Conservation (phyloP, 108 stramenopile species). For the Thalassiosira profunda region DNA sequence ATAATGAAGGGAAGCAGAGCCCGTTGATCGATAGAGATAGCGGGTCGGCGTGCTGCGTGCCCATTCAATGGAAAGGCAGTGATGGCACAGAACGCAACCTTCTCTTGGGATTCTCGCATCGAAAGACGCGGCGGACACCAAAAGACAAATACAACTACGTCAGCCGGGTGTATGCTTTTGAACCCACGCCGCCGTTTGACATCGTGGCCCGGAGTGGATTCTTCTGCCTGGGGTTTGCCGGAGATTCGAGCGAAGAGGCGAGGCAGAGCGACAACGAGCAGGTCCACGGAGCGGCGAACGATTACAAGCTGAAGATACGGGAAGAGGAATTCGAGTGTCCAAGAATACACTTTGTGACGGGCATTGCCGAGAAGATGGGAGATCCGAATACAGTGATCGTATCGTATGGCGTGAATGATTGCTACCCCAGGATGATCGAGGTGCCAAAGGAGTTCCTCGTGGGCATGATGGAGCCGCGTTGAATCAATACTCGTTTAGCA, state of each 20-base stretch:
- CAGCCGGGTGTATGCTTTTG: constrained; percentile 38
- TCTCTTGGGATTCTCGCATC: constrained; percentile 45
- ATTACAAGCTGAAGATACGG: constrained; percentile 31
- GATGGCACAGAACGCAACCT: constrained; percentile 9
- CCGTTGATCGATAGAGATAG: constrained; percentile 32
- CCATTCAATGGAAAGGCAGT: constrained; percentile 26
- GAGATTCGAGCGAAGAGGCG: constrained; percentile 1
- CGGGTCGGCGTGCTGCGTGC: constrained; percentile 52
- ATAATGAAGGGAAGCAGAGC: background rate
- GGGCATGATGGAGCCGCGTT: constrained; percentile 25
- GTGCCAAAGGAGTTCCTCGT: constrained; percentile 41
- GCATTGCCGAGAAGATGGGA: constrained; percentile 43
- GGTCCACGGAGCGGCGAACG: constrained; percentile 23
- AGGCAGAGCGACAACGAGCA: constrained; percentile 36
- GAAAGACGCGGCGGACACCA: constrained; percentile 14
- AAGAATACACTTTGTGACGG: constrained; percentile 45
- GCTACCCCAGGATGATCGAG: constrained; percentile 53
- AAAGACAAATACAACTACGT: constrained; percentile 35
- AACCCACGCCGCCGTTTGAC: constrained; percentile 38
- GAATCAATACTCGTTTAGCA: no score
- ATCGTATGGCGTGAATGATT: constrained; percentile 54
- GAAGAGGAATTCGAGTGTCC: constrained; percentile 28
- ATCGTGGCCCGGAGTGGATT: constrained; percentile 43
- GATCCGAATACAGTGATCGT: constrained; percentile 43
- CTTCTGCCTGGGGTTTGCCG: constrained; percentile 52